A percentile compares a stretch with the other conserved stretches of the same genome.
Evolutionary conservation across 176 grass and related monocot genomes (phyloP).

Genomic region (Aegilops longissima): DNA sequence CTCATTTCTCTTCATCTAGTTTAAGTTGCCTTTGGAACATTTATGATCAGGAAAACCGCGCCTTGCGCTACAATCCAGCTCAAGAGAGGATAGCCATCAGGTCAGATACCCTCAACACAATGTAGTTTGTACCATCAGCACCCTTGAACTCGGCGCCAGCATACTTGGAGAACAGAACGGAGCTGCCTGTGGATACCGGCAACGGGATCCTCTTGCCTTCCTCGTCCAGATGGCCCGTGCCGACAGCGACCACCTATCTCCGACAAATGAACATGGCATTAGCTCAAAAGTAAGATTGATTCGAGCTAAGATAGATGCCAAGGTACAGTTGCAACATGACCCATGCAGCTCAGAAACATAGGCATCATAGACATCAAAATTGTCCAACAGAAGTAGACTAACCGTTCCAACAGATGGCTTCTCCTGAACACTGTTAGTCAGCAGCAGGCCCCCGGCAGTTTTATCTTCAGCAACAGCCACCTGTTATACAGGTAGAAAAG

Average conservation of each 20-base stretch:
- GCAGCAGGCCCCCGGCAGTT: slow-evolving; percentile 66
- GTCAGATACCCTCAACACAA: slow-evolving; percentile 63
- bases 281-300: not conserved
- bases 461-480: slow-evolving; percentile 80
- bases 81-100: slow-evolving; percentile 76
- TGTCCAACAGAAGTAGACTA: slow-evolving; percentile 10
- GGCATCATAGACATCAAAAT: not conserved
- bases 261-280: not conserved
- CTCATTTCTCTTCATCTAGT: not conserved
- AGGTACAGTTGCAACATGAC: not conserved
- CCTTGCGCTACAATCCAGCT: not conserved
- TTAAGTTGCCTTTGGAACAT: not conserved
- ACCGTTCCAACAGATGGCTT: slow-evolving; percentile 85
- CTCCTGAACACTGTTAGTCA: slow-evolving; percentile 66
- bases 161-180: slow-evolving; percentile 75
- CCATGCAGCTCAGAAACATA: not conserved
- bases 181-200: slow-evolving; percentile 43
- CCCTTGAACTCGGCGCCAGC: slow-evolving; percentile 76
- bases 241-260: slow-evolving; percentile 59
- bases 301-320: not conserved
- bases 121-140: slow-evolving; percentile 50
- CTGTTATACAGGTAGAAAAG: slow-evolving; percentile 31
- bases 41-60: not conserved
- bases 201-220: slow-evolving; percentile 61
- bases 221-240: slow-evolving; percentile 56